Percentiles rank a stretch among this genome's conserved stretches.
phyloP scores from a whole-genome alignment of 2,329 filamentous ascomycete genomes.

The Fusarium nygamai region DNA sequence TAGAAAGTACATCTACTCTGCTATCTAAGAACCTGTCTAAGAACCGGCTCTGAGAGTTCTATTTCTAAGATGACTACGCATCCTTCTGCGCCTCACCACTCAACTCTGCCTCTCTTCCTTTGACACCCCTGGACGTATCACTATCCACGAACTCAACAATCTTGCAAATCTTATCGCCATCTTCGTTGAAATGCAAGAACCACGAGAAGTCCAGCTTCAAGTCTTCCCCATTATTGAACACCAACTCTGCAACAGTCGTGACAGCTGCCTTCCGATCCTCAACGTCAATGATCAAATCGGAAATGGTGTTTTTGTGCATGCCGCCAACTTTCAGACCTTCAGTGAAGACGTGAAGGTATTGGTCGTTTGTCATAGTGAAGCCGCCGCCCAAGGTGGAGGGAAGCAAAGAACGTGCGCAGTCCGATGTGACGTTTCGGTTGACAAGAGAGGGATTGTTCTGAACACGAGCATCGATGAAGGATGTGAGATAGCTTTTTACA shows the following conservation, averaged over 20 bases:
- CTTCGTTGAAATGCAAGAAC: constrained; percentile 17
- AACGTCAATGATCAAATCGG: constrained; percentile 11
- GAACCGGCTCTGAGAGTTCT: no score
- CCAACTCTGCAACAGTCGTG: constrained; percentile 2
- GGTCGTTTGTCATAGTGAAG: constrained; percentile 5
- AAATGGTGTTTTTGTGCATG: neutral
- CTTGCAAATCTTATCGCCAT: constrained; percentile 15
- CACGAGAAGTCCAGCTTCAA: constrained; percentile 14
- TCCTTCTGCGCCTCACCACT: neutral
- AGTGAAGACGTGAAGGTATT: constrained; percentile 5
- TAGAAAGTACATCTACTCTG: no score
- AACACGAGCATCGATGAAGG: constrained; percentile 6
- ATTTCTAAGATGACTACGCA: neutral
- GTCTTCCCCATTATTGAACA: neutral
- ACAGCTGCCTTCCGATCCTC: constrained; percentile 6
- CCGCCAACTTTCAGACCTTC: constrained; percentile 5
- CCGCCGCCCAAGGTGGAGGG: neutral
- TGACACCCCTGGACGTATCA: neutral
- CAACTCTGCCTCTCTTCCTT: neutral
- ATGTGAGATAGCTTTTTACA: neutral
- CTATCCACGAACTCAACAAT: constrained; percentile 29
- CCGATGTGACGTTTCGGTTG: constrained; percentile 1
- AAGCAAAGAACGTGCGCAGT: constrained; percentile 16
- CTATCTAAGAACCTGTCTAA: neutral
- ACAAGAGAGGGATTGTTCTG: constrained; percentile 5